Evolutionary conservation across 2,329 filamentous ascomycete genomes (phyloP), one percentile per base, ranked within the genome.

Genomic region (Verticillium isaacii): DNA sequence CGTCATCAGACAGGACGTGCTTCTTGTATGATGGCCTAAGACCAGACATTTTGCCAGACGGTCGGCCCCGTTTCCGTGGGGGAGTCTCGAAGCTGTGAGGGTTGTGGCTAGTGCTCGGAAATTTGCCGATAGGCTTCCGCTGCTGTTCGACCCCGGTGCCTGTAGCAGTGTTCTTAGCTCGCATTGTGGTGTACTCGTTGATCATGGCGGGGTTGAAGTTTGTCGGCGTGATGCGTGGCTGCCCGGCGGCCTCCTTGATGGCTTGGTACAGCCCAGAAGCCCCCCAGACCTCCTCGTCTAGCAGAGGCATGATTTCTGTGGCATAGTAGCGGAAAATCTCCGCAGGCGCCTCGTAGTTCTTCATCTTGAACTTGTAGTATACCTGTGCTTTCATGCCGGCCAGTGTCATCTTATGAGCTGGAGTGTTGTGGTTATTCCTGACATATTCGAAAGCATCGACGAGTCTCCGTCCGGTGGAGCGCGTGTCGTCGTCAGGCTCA

Each of bases 21-120:
- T 78, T 80, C 65, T 78, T 80, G 8, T 76, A 72, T 15, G 73
- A 70, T 0, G 77, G 74, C 4, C 82, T 77, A 32, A 85, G 71
- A 23, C 71, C 73, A 5, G 81, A 80, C 52, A 75, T 77, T 62
- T 80, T 82, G 32, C 79, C 79, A 15, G 75, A 73, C n/a, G 56
- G 56, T 36, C 56, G 56, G 19, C 56, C 56, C n/a, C 36, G 19
- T 32, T 41, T 58, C 9, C 56, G 56, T 23, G n/a, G 56, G 25
- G 56, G 56, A 9, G 56, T 58, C 36, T 58, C 56, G 19, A 58
- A 15, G 14, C 17, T 39, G 36, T 41, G 34, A 17, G 45, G 6
- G 14, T 32, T 39, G 36, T 41, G 34, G 14, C 45, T 19, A 14
- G 19, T 52, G 11, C 45, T 52, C n/a, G 45, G 45, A 25, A 19